Evolutionary conservation across 2,329 filamentous ascomycete species (phyloP).

Genomic region (Neodidymelliopsis sp.): DNA sequence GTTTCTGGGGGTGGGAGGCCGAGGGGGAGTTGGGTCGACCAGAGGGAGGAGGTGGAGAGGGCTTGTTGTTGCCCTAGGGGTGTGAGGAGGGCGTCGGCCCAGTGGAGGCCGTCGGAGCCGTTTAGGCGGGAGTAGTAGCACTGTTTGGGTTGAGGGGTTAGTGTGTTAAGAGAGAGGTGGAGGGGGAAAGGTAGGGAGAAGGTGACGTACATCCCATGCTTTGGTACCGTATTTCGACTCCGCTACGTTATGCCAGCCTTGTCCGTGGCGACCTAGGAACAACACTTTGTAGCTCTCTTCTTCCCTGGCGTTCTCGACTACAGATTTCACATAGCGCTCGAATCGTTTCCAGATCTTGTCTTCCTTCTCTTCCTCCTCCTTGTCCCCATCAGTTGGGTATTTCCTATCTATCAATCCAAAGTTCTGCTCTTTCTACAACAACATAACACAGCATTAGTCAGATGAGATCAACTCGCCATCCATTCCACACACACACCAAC

Average conservation of each 20-base stretch:
- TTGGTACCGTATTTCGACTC: conserved; percentile 72
- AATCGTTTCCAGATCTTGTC: conserved; percentile 68
- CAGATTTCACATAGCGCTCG: conserved; percentile 59
- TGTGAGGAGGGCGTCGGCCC: conserved; percentile 71
- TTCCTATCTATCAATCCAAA: conserved; percentile 71
- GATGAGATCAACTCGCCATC: background rate
- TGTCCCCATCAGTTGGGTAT: conserved; percentile 56
- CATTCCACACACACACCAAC: background rate
- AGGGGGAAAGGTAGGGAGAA: background rate
- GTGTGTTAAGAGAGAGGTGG: background rate
- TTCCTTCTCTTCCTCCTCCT: conserved; percentile 47
- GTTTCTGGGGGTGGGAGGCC: conserved; percentile 67
- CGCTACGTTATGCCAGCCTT: conserved; percentile 71
- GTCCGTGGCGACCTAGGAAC: conserved; percentile 73
- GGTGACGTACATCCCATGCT: conserved; percentile 68
- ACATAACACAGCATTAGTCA: background rate
- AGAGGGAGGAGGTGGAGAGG: conserved; percentile 64
- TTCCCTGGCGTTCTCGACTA: conserved; percentile 57
- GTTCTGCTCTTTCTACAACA: conserved; percentile 62
- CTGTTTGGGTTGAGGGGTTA: conserved; percentile 31
- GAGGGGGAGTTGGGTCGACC: conserved; percentile 59
- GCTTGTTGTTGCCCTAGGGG: conserved; percentile 65
- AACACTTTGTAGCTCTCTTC: conserved; percentile 69
- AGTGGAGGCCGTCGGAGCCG: conserved; percentile 67
- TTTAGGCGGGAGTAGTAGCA: conserved; percentile 71